Base-by-base conservation (phyloP, 176 grass and related monocot species). In the Oryza punctata region DNA sequence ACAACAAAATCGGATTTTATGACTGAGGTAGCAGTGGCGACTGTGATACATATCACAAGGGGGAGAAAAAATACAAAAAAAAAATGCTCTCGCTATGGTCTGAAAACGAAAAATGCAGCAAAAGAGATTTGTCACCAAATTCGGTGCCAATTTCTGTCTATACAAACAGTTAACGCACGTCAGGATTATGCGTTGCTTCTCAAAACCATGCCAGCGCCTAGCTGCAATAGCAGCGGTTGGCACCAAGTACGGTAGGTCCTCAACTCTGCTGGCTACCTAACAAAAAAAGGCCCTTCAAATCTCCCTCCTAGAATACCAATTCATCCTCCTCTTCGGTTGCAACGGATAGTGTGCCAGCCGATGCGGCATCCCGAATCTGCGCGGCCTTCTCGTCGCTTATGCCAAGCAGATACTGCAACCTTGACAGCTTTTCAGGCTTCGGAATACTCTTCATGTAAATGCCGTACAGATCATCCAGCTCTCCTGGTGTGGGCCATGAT, bases 361-460 rank as follows among this genome's bases (percentile, higher is more conserved):
- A 79, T 12, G 93, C 96, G 0, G 93, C 89, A 32, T 99, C 89
- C 40, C 65, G 74, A 61, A 99, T 86, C 74, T 82, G 38, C 23
- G 84, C 64, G 67, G 91, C 93, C 70, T 90, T 95, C 76, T 89
- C 87, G 8, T 90, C 30, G 6, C 89, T 99, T 67, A 99, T 87
- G 46, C 75, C 63, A 5, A 99, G 89, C 67, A 99, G 85, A 61
- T 83, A 93, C 76, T 94, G 93, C 30, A 99, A 69, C 84, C 93
- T 88, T 10, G 89, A 82, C 28, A 99, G 83, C 69, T 96, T 96
- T 43, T 94, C 93, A 0, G 93, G 83, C 63, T 89, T 96, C 0
- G 96, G 93, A 63, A 99, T 96, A 18, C 91, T 92, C 83, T 99
- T 96, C 64, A 99, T 81, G 77, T 99, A 96, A 60, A 90, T 47